Evolutionary conservation across 768 basidiomycete genomes (phyloP).

Genomic region (Mycena vitilis): DNA sequence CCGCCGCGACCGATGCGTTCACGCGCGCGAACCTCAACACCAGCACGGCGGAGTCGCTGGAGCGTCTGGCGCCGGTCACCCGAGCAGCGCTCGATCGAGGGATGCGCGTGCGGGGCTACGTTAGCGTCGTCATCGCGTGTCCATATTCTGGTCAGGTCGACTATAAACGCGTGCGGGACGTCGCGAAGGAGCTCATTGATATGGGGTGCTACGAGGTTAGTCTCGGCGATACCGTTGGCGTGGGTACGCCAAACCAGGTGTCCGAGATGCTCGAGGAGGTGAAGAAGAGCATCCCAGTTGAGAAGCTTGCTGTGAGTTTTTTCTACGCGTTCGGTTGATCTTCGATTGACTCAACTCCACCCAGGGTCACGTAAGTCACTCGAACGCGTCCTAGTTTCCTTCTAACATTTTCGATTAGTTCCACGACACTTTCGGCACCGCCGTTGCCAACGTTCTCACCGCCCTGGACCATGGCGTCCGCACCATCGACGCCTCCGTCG

Average conservation of each 20-base stretch:
- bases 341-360: conserved; percentile 7
- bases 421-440: conserved; percentile 92
- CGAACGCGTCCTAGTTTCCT: background rate
- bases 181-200: conserved; percentile 76
- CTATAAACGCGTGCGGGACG: conserved; percentile 70
- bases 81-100: conserved; percentile 68
- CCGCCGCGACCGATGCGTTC: conserved; percentile 90
- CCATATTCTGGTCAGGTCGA: conserved; percentile 88
- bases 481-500: conserved; percentile 87
- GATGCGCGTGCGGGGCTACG: conserved; percentile 84
- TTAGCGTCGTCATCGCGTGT: conserved; percentile 85
- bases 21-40: conserved; percentile 87
- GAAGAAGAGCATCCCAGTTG: conserved; percentile 67
- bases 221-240: conserved; percentile 92
- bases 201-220: conserved; percentile 98
- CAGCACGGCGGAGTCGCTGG: conserved; percentile 76
- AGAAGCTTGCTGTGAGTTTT: conserved; percentile 73
- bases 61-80: conserved; percentile 70
- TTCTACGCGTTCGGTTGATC: conserved; percentile 2
- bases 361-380: conserved; percentile 66
- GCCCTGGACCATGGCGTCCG: conserved; percentile 81
- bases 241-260: conserved; percentile 80
- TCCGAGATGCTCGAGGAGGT: conserved; percentile 78
- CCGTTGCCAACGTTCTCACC: conserved; percentile 78
- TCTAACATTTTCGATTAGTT: conserved; percentile 58